phyloP scores from a whole-genome alignment of 441 rosid genomes.

The Syzygium malaccense region DNA sequence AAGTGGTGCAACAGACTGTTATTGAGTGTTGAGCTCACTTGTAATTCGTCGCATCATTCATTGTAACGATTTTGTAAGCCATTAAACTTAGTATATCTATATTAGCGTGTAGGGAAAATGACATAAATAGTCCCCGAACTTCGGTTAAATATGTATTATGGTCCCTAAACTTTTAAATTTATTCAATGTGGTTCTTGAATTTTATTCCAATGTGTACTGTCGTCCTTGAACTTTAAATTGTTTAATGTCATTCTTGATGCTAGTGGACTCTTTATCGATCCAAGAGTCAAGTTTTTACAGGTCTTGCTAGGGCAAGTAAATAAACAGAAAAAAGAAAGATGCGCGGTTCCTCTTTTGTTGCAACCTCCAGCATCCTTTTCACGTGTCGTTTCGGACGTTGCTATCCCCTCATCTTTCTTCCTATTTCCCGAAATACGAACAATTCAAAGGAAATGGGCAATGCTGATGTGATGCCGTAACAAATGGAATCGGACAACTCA shows the following conservation, averaged over 20 bases:
- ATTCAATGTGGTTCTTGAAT: too few relatives aligned
- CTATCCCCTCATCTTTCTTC: neutral
- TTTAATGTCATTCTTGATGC: neutral
- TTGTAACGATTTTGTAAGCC: neutral
- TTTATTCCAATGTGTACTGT: too few relatives aligned
- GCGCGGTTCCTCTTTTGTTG: neutral
- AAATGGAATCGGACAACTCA: neutral
- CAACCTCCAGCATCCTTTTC: neutral
- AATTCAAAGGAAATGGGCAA: neutral
- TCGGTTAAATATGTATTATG: too few relatives aligned
- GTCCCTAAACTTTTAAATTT: too few relatives aligned
- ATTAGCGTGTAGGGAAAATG: too few relatives aligned
- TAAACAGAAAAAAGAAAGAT: neutral
- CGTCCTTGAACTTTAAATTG: too few relatives aligned
- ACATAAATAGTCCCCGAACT: too few relatives aligned
- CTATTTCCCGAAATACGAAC: neutral
- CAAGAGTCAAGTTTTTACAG: neutral
- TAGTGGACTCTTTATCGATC: neutral
- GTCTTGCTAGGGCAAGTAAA: neutral
- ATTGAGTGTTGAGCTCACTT: neutral
- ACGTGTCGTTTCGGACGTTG: neutral
- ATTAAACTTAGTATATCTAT: neutral
- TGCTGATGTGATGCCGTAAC: neutral
- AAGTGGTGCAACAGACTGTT: neutral
- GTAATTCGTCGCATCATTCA: neutral